A percentile compares a stretch with the other conserved stretches of the same genome.
Conservation (phyloP, 2,329 filamentous ascomycete species). For the Hypoxylon rubiginosum region DNA sequence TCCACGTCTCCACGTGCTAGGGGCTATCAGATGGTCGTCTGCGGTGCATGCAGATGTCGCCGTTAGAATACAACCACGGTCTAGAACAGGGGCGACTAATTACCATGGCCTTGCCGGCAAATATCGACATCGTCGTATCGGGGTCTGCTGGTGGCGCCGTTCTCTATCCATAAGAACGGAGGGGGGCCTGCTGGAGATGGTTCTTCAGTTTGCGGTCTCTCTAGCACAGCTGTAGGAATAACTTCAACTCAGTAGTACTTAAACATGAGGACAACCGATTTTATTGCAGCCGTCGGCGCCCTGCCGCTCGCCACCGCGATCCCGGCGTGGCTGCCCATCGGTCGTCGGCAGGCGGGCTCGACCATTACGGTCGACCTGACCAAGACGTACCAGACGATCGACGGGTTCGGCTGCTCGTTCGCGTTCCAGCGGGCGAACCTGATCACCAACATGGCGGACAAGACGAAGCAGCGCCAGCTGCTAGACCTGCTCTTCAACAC, state of each 20-base stretch:
- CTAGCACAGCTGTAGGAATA: not conserved
- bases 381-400: conserved; percentile 61
- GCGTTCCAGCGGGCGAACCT: conserved; percentile 62
- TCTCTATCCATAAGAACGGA: conserved; percentile 26
- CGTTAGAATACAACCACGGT: conserved; percentile 31
- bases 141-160: not conserved
- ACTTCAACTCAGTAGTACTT: not conserved
- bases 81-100: conserved; percentile 38
- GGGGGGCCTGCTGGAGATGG: conserved; percentile 2
- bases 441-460: conserved; percentile 56
- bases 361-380: conserved; percentile 57
- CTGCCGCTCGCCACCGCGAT: conserved; percentile 42
- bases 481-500: conserved; percentile 61
- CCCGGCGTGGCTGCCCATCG: conserved; percentile 42
- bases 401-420: conserved; percentile 61
- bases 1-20: conserved; percentile 28
- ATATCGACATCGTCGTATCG: conserved; percentile 19
- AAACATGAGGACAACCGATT: conserved; percentile 41
- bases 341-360: conserved; percentile 44
- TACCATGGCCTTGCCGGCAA: conserved; percentile 31
- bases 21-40: conserved; percentile 18
- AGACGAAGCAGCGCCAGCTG: conserved; percentile 56
- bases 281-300: conserved; percentile 33
- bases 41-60: conserved; percentile 23
- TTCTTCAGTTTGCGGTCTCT: not conserved